A percentile compares a stretch with the other conserved stretches of the same genome.
phyloP scores from a whole-genome alignment of 495 filamentous ascomycete genomes.

The Penicillium coprophilum region DNA sequence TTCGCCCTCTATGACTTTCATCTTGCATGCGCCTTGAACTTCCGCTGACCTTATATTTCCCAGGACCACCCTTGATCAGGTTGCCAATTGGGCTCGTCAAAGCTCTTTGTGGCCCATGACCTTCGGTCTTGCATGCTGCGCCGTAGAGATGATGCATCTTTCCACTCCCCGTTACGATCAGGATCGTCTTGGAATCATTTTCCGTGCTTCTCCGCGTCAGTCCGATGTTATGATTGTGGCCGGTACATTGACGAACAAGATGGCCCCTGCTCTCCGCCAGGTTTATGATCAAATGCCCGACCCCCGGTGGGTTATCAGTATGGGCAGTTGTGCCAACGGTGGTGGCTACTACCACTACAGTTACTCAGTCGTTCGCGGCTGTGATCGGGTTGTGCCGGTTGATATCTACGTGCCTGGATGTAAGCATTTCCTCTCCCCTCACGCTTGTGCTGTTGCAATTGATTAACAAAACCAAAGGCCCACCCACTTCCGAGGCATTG shows the following conservation, averaged over 20 bases:
- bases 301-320: conserved; percentile 90
- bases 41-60: conserved; percentile 13
- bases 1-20: conserved; percentile 19
- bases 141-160: conserved; percentile 98
- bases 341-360: conserved; percentile 98
- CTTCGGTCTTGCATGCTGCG: conserved; percentile 95
- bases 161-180: conserved; percentile 96
- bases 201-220: conserved; percentile 91
- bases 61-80: conserved; percentile 87
- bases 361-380: conserved; percentile 88
- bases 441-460: not conserved
- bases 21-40: not conserved
- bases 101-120: conserved; percentile 97
- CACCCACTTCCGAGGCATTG: conserved; percentile 85
- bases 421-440: conserved; percentile 41
- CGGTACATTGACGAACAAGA: conserved; percentile 95
- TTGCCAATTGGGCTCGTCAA: conserved; percentile 94
- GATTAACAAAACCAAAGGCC: conserved; percentile 45
- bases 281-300: conserved; percentile 99
- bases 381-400: conserved; percentile 91
- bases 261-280: conserved; percentile 91
- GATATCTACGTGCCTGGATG: conserved; percentile 94
- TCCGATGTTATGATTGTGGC: conserved; percentile 98
- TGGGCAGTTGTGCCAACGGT: conserved; percentile 94
- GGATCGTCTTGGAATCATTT: conserved; percentile 94